phyloP scores from a whole-genome alignment of 2,329 filamentous ascomycete genomes.

The Fusarium liriodendri region DNA sequence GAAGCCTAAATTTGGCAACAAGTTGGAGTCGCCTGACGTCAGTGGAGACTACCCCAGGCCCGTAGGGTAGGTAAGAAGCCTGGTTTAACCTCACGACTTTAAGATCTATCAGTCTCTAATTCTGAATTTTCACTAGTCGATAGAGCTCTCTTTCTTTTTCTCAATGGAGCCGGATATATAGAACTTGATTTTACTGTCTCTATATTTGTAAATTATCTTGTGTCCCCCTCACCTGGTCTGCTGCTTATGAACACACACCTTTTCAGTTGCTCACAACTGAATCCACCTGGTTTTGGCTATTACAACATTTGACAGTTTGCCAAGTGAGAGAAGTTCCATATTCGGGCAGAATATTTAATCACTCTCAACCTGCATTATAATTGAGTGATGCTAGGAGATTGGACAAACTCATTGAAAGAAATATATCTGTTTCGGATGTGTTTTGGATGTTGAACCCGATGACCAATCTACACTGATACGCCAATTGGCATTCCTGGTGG shows the following conservation, averaged over 20 bases:
- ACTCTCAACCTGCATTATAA: too few species aligned
- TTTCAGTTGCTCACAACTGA: accelerated
- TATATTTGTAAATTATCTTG: neutral
- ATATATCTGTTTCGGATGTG: too few species aligned
- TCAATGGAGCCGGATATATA: too few species aligned
- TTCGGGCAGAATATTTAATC: too few species aligned
- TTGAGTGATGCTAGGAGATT: too few species aligned
- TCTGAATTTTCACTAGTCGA: neutral
- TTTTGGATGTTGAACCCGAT: too few species aligned
- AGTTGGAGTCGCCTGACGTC: neutral
- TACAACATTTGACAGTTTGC: neutral
- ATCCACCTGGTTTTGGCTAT: neutral
- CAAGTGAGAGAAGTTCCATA: too few species aligned
- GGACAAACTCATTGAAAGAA: too few species aligned
- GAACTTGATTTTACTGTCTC: neutral
- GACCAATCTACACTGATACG: too few species aligned
- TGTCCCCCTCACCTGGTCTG: neutral
- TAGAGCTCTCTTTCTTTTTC: neutral
- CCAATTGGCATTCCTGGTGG: too few species aligned
- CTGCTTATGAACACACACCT: neutral
- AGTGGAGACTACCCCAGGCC: neutral
- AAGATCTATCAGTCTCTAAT: neutral
- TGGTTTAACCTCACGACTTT: neutral
- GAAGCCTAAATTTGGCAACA: neutral
- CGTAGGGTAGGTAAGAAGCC: neutral